These are phyloP conservation scores for Musa beccarii DNA, from an alignment of 176 grass and related monocot genomes.

Conservation along the genomic window DNA sequence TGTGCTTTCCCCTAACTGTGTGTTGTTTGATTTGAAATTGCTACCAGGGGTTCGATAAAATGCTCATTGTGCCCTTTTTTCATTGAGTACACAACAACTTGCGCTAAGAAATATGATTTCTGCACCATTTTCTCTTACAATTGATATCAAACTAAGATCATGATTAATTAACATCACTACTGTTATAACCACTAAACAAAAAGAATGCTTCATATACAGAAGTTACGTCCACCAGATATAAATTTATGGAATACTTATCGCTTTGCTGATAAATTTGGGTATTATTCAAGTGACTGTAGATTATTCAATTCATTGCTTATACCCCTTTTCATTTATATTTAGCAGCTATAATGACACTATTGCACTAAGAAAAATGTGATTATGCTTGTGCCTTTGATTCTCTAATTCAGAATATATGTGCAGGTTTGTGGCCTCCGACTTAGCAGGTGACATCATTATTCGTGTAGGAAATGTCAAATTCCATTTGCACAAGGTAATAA, in stretches of 20 bases:
- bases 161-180: too few species aligned
- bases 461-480: slow-evolving; percentile 67
- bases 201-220: too few species aligned
- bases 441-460: slow-evolving; percentile 65
- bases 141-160: too few species aligned
- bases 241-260: too few species aligned
- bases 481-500: slow-evolving; percentile 81
- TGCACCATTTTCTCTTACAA: too few species aligned
- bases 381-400: neutral
- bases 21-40: too few species aligned
- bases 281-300: neutral
- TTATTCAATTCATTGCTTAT: neutral
- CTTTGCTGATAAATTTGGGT: too few species aligned
- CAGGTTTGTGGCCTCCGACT: slow-evolving; percentile 66
- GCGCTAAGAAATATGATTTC: neutral
- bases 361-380: neutral
- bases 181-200: too few species aligned
- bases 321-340: neutral
- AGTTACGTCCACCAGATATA: too few species aligned
- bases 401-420: slow-evolving; percentile 14
- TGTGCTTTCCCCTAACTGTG: neutral
- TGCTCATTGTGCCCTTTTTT: neutral
- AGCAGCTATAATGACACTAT: neutral
- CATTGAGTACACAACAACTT: neutral
- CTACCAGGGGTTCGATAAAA: neutral